Percentiles rank a stretch among this genome's conserved stretches.
Conservation (phyloP, 441 rosid genomes). For the Geranium incanum region DNA sequence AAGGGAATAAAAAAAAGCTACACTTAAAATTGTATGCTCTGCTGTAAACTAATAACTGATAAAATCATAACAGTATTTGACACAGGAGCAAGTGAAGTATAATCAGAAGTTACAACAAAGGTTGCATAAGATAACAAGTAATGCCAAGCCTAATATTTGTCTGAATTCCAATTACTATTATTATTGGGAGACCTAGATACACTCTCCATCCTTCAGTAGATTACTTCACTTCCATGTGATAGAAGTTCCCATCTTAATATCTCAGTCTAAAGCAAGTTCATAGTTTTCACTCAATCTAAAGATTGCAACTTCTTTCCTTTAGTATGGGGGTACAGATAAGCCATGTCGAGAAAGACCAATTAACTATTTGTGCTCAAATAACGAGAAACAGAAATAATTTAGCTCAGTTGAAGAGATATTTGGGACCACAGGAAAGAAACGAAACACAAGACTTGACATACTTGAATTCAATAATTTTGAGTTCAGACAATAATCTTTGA, state of each 20-base stretch:
- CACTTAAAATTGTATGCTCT: background rate
- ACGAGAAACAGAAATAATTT: background rate
- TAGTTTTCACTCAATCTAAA: background rate
- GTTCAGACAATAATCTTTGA: background rate
- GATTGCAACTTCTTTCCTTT: background rate
- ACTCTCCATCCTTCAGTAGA: background rate
- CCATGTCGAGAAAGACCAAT: background rate
- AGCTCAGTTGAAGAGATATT: background rate
- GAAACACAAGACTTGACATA: background rate
- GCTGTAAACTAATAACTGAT: background rate
- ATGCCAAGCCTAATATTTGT: background rate
- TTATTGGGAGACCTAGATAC: background rate
- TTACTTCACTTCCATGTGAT: background rate
- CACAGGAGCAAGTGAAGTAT: background rate
- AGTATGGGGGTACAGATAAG: background rate
- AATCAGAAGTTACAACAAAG: background rate
- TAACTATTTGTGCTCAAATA: background rate
- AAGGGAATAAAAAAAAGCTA: background rate
- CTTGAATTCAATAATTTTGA: background rate
- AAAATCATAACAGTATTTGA: background rate
- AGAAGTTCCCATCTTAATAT: background rate
- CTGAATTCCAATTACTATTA: background rate
- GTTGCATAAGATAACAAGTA: background rate
- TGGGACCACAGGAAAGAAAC: background rate
- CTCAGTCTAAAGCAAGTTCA: background rate